Conservation (phyloP, 768 basidiomycete species). For the Vararia minispora region DNA sequence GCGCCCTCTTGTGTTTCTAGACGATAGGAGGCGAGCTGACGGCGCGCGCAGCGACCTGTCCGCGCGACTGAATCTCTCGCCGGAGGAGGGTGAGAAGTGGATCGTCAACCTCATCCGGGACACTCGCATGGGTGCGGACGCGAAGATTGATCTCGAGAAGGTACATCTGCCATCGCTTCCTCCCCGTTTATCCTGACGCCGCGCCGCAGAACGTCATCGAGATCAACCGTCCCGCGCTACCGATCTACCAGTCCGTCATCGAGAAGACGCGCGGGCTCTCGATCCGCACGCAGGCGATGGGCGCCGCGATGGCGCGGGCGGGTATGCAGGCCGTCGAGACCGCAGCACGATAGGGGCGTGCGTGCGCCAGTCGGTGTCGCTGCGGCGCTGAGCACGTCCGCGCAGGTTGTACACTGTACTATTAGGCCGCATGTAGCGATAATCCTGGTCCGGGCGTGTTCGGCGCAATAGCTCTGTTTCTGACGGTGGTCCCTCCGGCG, state of each 20-base stretch:
- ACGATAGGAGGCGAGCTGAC: background rate
- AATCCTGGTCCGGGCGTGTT: no score
- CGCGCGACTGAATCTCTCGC: conserved; percentile 84
- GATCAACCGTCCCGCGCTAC: conserved; percentile 81
- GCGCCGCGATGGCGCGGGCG: conserved; percentile 54
- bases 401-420: no score
- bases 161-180: conserved; percentile 26
- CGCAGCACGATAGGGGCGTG: no score
- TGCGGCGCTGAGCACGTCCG: no score
- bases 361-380: no score
- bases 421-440: no score
- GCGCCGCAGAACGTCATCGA: conserved; percentile 82
- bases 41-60: conserved; percentile 63
- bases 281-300: conserved; percentile 82
- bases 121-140: conserved; percentile 92
- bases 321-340: conserved; percentile 17
- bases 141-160: conserved; percentile 96
- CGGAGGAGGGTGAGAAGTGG: conserved; percentile 97
- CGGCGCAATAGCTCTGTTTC: no score
- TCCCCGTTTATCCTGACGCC: conserved; percentile 9
- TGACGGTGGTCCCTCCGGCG: no score
- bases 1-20: conserved; percentile 14
- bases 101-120: conserved; percentile 98
- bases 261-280: conserved; percentile 91
- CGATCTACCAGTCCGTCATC: conserved; percentile 89